These are phyloP conservation scores for Alternaria metachromatica DNA, from an alignment of 2,329 filamentous ascomycete species.

Conservation along the genomic window DNA sequence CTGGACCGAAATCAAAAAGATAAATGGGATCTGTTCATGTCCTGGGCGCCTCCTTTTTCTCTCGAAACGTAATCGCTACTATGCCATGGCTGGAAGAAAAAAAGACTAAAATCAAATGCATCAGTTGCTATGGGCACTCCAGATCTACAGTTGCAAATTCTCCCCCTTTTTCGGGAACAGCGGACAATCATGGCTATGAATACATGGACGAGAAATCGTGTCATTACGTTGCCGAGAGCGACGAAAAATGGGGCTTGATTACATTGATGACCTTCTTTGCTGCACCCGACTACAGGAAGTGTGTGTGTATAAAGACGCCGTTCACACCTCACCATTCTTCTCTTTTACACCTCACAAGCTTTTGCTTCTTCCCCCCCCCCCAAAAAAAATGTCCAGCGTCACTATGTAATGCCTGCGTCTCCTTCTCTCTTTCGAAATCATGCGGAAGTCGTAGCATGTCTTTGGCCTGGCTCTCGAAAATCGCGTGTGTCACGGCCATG, in stretches of 20 bases:
- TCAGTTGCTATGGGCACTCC: neutral
- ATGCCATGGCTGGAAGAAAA: neutral
- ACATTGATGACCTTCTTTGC: neutral
- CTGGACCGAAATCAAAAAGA: rapidly evolving
- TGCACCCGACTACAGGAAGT: neutral
- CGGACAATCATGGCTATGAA: neutral
- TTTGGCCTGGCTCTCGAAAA: neutral
- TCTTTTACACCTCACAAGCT: neutral
- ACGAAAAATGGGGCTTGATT: neutral
- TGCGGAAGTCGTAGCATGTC: neutral
- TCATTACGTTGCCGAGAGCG: neutral
- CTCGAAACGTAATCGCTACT: neutral
- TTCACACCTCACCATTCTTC: neutral
- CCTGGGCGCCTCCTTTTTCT: neutral
- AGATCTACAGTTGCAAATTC: neutral
- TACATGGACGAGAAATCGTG: rapidly evolving
- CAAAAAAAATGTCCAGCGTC: too few species aligned
- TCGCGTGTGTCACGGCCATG: too few species aligned
- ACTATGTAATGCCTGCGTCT: neutral
- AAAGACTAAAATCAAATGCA: neutral
- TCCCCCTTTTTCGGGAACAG: neutral
- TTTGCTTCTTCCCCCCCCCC: neutral
- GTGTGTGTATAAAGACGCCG: neutral
- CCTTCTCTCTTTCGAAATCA: neutral
- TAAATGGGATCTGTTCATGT: rapidly evolving